Conservation (phyloP, 768 basidiomycete genomes). For the Pleurotus ostreatus region DNA sequence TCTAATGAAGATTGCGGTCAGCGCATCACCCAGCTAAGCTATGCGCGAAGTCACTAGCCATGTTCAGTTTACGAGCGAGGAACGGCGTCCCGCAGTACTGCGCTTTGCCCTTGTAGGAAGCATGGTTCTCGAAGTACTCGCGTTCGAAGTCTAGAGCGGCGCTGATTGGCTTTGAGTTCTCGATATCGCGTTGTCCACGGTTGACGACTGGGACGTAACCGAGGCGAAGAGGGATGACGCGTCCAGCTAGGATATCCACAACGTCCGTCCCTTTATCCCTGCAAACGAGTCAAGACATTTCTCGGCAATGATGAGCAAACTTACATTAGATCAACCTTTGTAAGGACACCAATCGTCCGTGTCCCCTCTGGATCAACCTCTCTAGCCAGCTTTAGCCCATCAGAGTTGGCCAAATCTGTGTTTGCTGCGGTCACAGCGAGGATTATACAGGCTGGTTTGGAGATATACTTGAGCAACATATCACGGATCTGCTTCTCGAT, state of each 20-base stretch:
- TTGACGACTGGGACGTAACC: slow-evolving; percentile 99
- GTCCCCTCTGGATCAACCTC: slow-evolving; percentile 97
- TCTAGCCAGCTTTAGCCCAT: slow-evolving; percentile 92
- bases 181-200: slow-evolving; percentile 96
- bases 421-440: slow-evolving; percentile 96
- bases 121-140: slow-evolving; percentile 91
- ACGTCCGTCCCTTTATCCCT: slow-evolving; percentile 99
- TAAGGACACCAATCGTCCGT: slow-evolving; percentile 96
- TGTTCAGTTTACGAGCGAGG: slow-evolving; percentile 91
- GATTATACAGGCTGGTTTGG: slow-evolving; percentile 93
- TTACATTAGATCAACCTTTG: slow-evolving; percentile 97
- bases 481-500: slow-evolving; percentile 97
- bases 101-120: slow-evolving; percentile 89
- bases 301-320: slow-evolving; percentile 23
- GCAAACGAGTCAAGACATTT: neutral
- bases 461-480: slow-evolving; percentile 94
- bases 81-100: slow-evolving; percentile 98
- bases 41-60: slow-evolving; percentile 45
- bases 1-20: slow-evolving; percentile 40
- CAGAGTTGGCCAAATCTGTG: slow-evolving; percentile 96
- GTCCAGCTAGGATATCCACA: slow-evolving; percentile 96
- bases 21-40: neutral
- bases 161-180: slow-evolving; percentile 78
- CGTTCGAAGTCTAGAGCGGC: slow-evolving; percentile 86
- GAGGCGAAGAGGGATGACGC: slow-evolving; percentile 91